phyloP scores from a whole-genome alignment of 805 yeast species.

The Spathaspora hagerdaliae region DNA sequence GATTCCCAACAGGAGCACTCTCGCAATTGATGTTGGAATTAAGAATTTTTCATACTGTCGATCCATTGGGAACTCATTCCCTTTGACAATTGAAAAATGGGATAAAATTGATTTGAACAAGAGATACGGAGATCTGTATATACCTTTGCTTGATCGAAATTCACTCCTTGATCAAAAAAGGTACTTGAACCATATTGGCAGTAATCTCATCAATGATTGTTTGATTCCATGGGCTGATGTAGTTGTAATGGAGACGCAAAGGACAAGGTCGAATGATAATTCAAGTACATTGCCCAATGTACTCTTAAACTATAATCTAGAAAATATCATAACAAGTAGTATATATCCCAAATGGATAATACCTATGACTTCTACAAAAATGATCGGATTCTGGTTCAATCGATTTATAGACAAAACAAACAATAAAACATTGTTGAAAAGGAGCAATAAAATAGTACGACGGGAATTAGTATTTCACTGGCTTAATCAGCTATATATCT shows the following conservation, averaged over 20 bases:
- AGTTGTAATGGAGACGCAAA: constrained; percentile 35
- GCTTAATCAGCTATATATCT: constrained; percentile 2
- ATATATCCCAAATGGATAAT: constrained; percentile 15
- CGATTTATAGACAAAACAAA: constrained; percentile 21
- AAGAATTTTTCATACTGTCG: constrained; percentile 39
- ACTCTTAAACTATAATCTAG: constrained; percentile 33
- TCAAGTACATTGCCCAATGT: constrained; percentile 37
- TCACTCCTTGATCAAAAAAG: constrained; percentile 23
- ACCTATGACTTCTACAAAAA: constrained; percentile 32
- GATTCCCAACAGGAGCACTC: constrained; percentile 2
- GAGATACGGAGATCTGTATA: constrained; percentile 7
- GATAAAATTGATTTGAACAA: constrained; percentile 21
- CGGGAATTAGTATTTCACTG: constrained; percentile 8
- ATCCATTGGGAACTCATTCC: constrained; percentile 3
- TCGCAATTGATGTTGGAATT: constrained; percentile 38
- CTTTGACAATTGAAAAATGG: constrained; percentile 18
- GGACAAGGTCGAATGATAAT: constrained; percentile 33
- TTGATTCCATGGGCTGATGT: constrained; percentile 16
- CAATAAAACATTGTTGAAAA: constrained; percentile 4
- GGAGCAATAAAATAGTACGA: constrained; percentile 3
- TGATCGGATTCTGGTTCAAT: constrained; percentile 38
- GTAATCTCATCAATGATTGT: constrained; percentile 17
- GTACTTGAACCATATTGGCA: constrained; percentile 18
- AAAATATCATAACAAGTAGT: constrained; percentile 25
- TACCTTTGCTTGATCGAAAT: constrained; percentile 6